Evolutionary conservation across 768 basidiomycete genomes (phyloP), one percentile per base, ranked within the genome.

Genomic region (Antrodiella citrinella): DNA sequence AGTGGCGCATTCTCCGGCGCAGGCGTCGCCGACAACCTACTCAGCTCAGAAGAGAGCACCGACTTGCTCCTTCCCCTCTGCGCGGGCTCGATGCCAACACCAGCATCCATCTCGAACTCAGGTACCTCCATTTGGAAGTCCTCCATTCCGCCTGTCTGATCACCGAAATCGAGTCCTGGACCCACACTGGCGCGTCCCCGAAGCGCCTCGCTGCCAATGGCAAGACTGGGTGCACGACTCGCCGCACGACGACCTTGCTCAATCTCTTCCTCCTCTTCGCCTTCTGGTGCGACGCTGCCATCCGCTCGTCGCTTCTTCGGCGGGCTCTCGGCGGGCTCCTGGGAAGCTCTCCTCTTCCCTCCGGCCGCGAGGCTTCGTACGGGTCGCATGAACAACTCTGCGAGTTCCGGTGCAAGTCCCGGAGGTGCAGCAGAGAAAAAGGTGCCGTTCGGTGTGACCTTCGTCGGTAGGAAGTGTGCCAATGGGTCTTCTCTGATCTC

Each of bases 401-500:
- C 76, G 19, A 99, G 72, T 64, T 95, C 91, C 0, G 86, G 84
- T 0, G 82, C 80, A 45, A 94, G 66, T 7, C 90, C 90, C 11
- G 87, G 86, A 10, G 94, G 93, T 0, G 86, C 92, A 42, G 84
- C 86, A 59, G 78, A 88, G 67, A 94, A 84, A 60, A 84, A 85
- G 2, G 75, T 79, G 22, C 83, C 84, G n/a, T 80, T 74, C 13
- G 78, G 72, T 1, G 82, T 86, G n/a, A 72, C 69, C 56, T 82
- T 82, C 2, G 84, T 88, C 9, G 94, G 92, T 44, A 96, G 69
- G 71, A 92, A 97, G 64, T 92, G 84, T 5, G 82, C 72, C 3
- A 88, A 66, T 20, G 92, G 93, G 59, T 96, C 88, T 9, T 85
- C 80, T 22, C 87, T 80, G 57, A 96, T 89, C 59, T 90, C 84